Percentiles rank a stretch among this genome's conserved stretches.
Evolutionary conservation across 768 basidiomycete genomes (phyloP).

Genomic region (Boletus coccyginus): DNA sequence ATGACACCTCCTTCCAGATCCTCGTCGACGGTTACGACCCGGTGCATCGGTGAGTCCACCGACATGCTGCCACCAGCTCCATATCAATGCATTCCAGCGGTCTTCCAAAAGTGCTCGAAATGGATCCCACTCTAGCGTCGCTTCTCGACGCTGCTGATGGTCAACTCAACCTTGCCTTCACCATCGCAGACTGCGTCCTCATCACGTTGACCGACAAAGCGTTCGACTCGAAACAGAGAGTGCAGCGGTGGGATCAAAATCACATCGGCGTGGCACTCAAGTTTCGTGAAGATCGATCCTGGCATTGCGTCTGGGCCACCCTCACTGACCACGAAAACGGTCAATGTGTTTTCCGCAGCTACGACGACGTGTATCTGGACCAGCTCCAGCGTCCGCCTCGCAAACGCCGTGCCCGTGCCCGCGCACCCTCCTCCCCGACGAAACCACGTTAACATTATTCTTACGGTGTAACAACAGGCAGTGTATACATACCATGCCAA

Average conservation of each 20-base stretch:
- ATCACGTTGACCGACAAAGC: constrained; percentile 59
- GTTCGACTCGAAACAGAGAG: constrained; percentile 39
- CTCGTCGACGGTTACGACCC: constrained; percentile 67
- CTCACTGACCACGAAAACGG: constrained; percentile 51
- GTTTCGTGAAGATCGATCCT: constrained; percentile 44
- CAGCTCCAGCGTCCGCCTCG: constrained; percentile 41
- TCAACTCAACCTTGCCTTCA: constrained; percentile 34
- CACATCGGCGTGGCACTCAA: constrained; percentile 50
- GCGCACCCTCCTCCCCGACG: constrained; percentile 21
- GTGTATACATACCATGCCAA: constrained; percentile 9
- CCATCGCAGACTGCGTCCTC: constrained; percentile 51
- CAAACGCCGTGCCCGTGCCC: constrained; percentile 29
- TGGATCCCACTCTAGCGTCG: constrained; percentile 39
- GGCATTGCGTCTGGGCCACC: constrained; percentile 68
- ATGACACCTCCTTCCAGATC: constrained; percentile 44
- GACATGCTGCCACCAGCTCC: neutral
- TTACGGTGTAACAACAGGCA: constrained; percentile 7
- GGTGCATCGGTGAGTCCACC: constrained; percentile 34
- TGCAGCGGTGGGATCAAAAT: constrained; percentile 35
- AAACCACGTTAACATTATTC: constrained; percentile 19
- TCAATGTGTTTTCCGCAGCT: constrained; percentile 52
- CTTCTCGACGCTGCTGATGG: constrained; percentile 41
- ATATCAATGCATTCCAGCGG: constrained; percentile 30
- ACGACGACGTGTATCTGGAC: constrained; percentile 58
- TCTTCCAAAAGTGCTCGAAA: constrained; percentile 59